Percentiles rank a stretch among this genome's conserved stretches.
Evolutionary conservation across 306 rosid species (phyloP).

Genomic region (Rosa lucieae): DNA sequence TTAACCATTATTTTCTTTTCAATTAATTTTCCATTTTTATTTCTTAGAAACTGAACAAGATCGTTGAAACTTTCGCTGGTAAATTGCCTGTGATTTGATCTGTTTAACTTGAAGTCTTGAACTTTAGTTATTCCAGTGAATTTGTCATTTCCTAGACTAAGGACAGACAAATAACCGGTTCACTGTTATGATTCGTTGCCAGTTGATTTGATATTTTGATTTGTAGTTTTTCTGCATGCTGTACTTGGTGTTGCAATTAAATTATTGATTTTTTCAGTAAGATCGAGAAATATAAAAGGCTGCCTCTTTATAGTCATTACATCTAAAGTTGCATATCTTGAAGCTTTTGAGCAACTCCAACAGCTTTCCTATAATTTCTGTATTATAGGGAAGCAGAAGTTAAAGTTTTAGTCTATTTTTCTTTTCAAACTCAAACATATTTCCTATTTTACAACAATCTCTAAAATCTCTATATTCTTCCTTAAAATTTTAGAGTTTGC

Average conservation of each 20-base stretch:
- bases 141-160: conserved; percentile 2
- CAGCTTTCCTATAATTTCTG: too few species aligned
- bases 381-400: too few species aligned
- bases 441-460: too few species aligned
- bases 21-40: too few species aligned
- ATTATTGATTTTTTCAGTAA: conserved; percentile 7
- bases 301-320: conserved; percentile 7
- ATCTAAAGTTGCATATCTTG: conserved; percentile 17
- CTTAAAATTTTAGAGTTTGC: too few species aligned
- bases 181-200: conserved; percentile 71
- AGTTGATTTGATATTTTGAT: conserved; percentile 59
- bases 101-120: background rate
- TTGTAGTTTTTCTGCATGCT: conserved; percentile 23
- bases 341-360: background rate
- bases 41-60: background rate
- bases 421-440: too few species aligned
- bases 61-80: background rate
- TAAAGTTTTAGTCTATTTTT: too few species aligned
- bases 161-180: conserved; percentile 14
- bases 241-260: conserved; percentile 22
- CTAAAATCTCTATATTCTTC: too few species aligned
- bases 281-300: conserved; percentile 14
- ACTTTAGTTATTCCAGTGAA: background rate
- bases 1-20: too few species aligned
- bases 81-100: background rate